Evolutionary conservation across 73 alveolate genomes (phyloP).

Genomic region (Paramecium tetraurelia): DNA sequence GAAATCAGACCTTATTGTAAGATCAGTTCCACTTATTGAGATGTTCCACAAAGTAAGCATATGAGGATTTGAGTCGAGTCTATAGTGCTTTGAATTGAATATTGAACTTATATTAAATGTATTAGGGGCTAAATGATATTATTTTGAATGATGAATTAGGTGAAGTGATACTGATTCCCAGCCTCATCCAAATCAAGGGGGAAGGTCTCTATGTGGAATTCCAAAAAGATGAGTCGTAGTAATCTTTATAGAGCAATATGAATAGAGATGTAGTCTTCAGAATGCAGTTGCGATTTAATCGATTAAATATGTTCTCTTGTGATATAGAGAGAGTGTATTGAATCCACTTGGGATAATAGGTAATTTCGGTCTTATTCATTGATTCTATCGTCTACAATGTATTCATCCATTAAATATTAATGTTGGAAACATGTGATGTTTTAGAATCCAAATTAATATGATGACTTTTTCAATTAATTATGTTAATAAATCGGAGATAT

Average conservation of each 20-base stretch:
- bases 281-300: neutral
- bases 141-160: neutral
- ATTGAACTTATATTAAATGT: neutral
- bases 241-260: neutral
- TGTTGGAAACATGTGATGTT: neutral
- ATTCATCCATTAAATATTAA: neutral
- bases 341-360: neutral
- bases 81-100: neutral
- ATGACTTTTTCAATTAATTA: neutral
- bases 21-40: neutral
- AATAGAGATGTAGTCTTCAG: neutral
- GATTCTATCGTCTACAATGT: neutral
- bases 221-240: neutral
- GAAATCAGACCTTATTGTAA: neutral
- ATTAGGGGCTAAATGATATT: neutral
- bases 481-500: neutral
- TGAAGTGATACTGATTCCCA: neutral
- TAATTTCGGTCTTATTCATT: neutral
- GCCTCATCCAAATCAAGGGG: neutral
- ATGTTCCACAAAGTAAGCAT: neutral
- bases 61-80: neutral
- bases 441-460: neutral
- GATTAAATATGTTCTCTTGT: neutral
- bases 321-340: neutral
- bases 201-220: neutral